Evolutionary conservation across 176 grass and related monocot genomes (phyloP), one percentile per base, ranked within the genome.

Genomic region (Triticum urartu): DNA sequence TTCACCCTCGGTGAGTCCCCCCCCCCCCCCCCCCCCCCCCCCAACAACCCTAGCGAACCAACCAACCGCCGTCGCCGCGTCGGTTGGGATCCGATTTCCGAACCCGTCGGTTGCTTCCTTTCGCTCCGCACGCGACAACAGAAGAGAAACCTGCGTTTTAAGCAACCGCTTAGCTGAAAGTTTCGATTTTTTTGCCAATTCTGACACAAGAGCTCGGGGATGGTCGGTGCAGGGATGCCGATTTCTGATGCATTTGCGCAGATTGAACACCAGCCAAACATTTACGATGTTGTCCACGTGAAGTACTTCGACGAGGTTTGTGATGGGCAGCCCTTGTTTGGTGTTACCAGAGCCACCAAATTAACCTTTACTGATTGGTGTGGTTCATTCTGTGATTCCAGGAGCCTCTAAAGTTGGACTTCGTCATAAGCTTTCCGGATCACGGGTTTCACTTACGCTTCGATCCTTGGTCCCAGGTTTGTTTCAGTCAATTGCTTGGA

Each of bases 361-460:
- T 34, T 83, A 43, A 47, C 59, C 82, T 84, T 56, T 20, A 24
- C 79, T 30, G 59, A 45, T 50, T 30, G 9, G 35, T 58, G 56
- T 7, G 83, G 64, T 11, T 60, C 9, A 28, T 77, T 87, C 14
- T 79, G 69, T 74, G 78, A n/a, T 79, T 79, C 35, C 86, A 99
- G 97, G 97, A 99, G 68, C 94, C 97, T 75, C 76, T 99, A 35
- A 97, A 94, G 56, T 58, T 97, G 83, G 97, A 96, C 65, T 94
- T 99, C 8, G 94, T 99, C 34, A 96, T 99, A 70, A 91, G 92
- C 88, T 99, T 99, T 86, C 92, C 94, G 0, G 97, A 99, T 81
- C 97, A 99, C 75, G 97, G 97, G 48, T 99, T 99, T 85, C 94
- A 99, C 58, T 69, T 99, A 21, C 97, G 94, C 7, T 99, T 99